These are phyloP conservation scores for Collybiopsis luxurians DNA, from an alignment of 768 basidiomycete species.

Conservation along the genomic window DNA sequence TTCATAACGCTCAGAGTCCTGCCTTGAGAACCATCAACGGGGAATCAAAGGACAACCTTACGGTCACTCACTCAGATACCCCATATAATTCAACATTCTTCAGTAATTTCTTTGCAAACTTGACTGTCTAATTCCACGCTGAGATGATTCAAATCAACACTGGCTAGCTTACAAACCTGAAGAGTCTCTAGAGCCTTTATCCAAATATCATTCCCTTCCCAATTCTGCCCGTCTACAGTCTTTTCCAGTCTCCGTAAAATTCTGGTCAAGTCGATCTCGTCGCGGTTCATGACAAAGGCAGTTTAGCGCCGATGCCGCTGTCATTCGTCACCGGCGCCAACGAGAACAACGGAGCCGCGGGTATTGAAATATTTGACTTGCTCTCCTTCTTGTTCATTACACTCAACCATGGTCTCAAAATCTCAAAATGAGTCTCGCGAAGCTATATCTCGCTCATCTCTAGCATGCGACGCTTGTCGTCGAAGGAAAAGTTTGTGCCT, in stretches of 20 bases:
- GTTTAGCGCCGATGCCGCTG: too few species aligned
- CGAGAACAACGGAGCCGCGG: too few species aligned
- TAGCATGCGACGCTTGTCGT: not conserved
- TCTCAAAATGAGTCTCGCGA: not conserved
- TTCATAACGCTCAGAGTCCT: slow-evolving; percentile 39
- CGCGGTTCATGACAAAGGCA: slow-evolving; percentile 32
- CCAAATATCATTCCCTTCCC: slow-evolving; percentile 40
- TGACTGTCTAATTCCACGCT: slow-evolving; percentile 42
- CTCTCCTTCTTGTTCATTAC: not conserved
- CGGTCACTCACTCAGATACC: slow-evolving; percentile 36
- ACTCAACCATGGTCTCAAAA: not conserved
- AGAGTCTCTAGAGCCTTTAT: slow-evolving; percentile 52
- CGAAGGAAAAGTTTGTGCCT: not conserved
- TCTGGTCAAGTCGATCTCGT: slow-evolving; percentile 66
- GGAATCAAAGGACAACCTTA: not conserved
- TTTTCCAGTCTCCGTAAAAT: slow-evolving; percentile 63
- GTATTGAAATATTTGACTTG: too few species aligned
- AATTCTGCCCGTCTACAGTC: slow-evolving; percentile 39
- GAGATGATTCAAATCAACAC: not conserved
- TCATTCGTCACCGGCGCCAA: too few species aligned
- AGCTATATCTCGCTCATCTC: not conserved
- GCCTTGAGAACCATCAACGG: slow-evolving; percentile 25
- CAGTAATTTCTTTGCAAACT: slow-evolving; percentile 54
- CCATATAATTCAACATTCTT: slow-evolving; percentile 55
- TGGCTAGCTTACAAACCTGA: slow-evolving; percentile 41